phyloP scores from a whole-genome alignment of 768 basidiomycete species.

The Dioszegia crocea region DNA sequence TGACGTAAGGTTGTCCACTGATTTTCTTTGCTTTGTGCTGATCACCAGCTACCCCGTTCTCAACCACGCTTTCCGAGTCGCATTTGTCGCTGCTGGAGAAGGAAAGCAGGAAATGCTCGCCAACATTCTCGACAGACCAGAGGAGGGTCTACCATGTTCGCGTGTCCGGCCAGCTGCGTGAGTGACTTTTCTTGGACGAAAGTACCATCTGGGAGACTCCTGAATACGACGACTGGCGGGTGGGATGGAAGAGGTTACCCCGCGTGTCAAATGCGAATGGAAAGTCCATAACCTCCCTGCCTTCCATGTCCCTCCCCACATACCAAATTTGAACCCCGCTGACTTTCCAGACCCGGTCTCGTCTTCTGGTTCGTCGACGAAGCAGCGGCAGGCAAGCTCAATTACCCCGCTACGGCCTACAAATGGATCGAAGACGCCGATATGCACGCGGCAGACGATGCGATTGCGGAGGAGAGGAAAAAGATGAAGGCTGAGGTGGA shows the following conservation, averaged over 20 bases:
- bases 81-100: slow-evolving; percentile 80
- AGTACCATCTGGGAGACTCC: background rate
- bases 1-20: slow-evolving; percentile 56
- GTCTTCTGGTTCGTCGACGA: slow-evolving; percentile 95
- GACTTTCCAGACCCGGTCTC: slow-evolving; percentile 60
- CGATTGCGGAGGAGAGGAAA: slow-evolving; percentile 32
- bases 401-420: slow-evolving; percentile 38
- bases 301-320: no score
- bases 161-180: slow-evolving; percentile 64
- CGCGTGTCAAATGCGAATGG: no score
- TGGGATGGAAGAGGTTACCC: no score
- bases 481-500: slow-evolving; percentile 43
- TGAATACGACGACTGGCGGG: no score
- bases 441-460: slow-evolving; percentile 25
- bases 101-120: slow-evolving; percentile 73
- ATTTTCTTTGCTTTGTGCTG: background rate
- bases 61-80: slow-evolving; percentile 62
- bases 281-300: no score
- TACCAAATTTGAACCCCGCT: background rate
- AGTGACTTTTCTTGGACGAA: slow-evolving; percentile 9
- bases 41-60: slow-evolving; percentile 46
- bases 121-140: slow-evolving; percentile 72
- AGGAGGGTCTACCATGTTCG: slow-evolving; percentile 73
- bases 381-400: slow-evolving; percentile 59
- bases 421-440: slow-evolving; percentile 38